Percentiles rank a stretch among this genome's conserved stretches.
Conservation (phyloP, 2,329 filamentous ascomycete genomes). For the Aureobasidium leucospermi region DNA sequence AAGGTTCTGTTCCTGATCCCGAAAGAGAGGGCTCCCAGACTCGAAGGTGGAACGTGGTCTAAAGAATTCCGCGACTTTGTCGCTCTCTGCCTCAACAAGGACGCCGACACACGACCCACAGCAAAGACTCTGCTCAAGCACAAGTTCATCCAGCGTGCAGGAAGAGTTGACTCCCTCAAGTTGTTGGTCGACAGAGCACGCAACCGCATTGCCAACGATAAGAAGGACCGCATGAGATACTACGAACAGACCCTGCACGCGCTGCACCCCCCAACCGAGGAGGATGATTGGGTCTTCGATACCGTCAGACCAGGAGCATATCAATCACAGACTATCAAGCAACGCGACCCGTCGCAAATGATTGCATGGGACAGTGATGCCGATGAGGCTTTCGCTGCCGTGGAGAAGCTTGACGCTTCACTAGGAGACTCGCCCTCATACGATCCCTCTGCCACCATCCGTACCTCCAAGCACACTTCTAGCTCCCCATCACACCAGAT, state of each 20-base stretch:
- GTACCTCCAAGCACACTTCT: constrained; percentile 27
- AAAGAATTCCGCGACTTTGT: constrained; percentile 93
- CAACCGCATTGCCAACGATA: constrained; percentile 67
- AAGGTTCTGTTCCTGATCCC: constrained; percentile 89
- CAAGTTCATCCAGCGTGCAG: constrained; percentile 78
- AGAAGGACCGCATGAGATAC: constrained; percentile 63
- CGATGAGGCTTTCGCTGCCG: constrained; percentile 30
- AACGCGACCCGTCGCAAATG: constrained; percentile 41
- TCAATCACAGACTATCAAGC: constrained; percentile 44
- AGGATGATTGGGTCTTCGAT: constrained; percentile 93
- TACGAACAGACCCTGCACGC: constrained; percentile 79
- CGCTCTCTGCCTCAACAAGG: constrained; percentile 82
- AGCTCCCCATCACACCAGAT: constrained; percentile 21
- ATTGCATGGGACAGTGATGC: constrained; percentile 31
- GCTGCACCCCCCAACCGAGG: constrained; percentile 50
- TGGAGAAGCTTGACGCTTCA: constrained; percentile 38
- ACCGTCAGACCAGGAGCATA: constrained; percentile 68
- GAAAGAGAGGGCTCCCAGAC: constrained; percentile 73
- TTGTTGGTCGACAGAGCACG: constrained; percentile 80
- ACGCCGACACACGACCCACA: constrained; percentile 73
- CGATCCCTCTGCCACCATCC: constrained; percentile 30
- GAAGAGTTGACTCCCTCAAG: constrained; percentile 79
- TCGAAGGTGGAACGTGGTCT: constrained; percentile 70
- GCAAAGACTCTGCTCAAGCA: constrained; percentile 84
- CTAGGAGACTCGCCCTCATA: constrained; percentile 27